Percentiles rank a stretch among this genome's conserved stretches.
Conservation (phyloP, 2,329 filamentous ascomycete species). For the Sporothrix inflata region DNA sequence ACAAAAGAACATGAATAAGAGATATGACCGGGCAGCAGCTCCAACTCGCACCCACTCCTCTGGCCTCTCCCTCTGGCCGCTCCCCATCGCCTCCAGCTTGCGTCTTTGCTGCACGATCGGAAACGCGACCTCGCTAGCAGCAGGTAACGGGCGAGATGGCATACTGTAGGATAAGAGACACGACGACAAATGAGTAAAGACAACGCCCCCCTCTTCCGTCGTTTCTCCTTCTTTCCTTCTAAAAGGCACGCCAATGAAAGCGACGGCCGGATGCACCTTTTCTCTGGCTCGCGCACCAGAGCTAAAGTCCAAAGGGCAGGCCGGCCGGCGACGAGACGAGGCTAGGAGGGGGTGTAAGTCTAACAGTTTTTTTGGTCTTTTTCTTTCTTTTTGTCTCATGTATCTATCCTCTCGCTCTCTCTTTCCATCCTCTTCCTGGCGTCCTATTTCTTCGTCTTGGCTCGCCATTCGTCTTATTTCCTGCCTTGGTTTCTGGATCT, state of each 20-base stretch:
- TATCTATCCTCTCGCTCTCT: not conserved
- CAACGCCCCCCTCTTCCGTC: not conserved
- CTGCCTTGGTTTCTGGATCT: not conserved
- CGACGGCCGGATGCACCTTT: not conserved
- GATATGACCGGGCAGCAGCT: not conserved
- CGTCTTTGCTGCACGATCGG: not conserved
- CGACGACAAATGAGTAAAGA: not conserved
- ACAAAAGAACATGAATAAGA: not conserved
- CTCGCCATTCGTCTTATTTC: constrained; percentile 7
- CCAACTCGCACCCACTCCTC: not conserved
- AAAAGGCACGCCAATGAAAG: not conserved
- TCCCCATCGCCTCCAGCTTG: not conserved
- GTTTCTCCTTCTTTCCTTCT: not conserved
- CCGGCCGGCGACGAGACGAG: not conserved
- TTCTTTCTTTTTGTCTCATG: not conserved
- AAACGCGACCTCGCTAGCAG: not conserved
- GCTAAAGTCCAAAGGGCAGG: not conserved
- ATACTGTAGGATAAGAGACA: not conserved
- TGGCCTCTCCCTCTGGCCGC: not conserved
- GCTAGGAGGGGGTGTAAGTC: constrained; percentile 10
- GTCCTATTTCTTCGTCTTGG: not conserved
- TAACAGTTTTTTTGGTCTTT: not conserved
- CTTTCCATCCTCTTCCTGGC: not conserved
- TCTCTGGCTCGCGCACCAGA: not conserved
- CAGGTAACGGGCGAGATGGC: not conserved